A percentile compares a stretch with the other conserved stretches of the same genome.
Evolutionary conservation across 257 asterid species (phyloP).

Genomic region (Rhazya stricta): DNA sequence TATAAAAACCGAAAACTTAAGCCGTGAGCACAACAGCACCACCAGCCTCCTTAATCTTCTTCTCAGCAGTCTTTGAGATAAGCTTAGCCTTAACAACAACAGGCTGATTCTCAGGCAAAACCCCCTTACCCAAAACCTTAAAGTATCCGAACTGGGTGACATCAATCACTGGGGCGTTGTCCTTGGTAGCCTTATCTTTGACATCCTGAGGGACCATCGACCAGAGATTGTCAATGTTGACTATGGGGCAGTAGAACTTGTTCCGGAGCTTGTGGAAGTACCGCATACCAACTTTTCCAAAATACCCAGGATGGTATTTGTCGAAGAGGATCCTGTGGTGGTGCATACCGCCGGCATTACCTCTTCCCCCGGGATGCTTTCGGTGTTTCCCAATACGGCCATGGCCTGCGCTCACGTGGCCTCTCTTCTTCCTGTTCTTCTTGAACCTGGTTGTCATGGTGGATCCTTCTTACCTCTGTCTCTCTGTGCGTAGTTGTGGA

Average conservation of each 20-base stretch:
- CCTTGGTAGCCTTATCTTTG: not conserved
- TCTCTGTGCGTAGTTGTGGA: not conserved
- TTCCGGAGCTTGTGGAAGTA: slow-evolving; percentile 15
- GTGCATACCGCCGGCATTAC: slow-evolving; percentile 41
- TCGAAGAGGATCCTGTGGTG: slow-evolving; percentile 40
- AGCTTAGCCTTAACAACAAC: slow-evolving; percentile 15
- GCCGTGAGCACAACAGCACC: slow-evolving; percentile 15
- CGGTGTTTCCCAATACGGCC: slow-evolving; percentile 38
- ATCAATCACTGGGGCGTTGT: slow-evolving; percentile 8
- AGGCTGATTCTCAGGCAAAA: slow-evolving; percentile 15
- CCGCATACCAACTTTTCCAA: slow-evolving; percentile 36
- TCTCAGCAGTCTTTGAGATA: slow-evolving; percentile 13
- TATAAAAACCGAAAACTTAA: not conserved
- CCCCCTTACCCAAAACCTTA: slow-evolving; percentile 13
- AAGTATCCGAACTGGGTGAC: slow-evolving; percentile 14
- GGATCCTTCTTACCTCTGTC: not conserved
- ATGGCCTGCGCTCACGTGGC: slow-evolving; percentile 45
- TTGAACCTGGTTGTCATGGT: slow-evolving; percentile 34
- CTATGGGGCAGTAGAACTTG: slow-evolving; percentile 14
- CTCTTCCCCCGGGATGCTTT: slow-evolving; percentile 37
- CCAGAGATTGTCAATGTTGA: slow-evolving; percentile 15
- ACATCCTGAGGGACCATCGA: slow-evolving; percentile 9
- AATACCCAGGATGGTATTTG: slow-evolving; percentile 39
- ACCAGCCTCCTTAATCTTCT: slow-evolving; percentile 17
- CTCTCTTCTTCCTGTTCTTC: slow-evolving; percentile 42